Conservation (phyloP, 2,329 filamentous ascomycete genomes). For the Fragosphaeria purpurea region DNA sequence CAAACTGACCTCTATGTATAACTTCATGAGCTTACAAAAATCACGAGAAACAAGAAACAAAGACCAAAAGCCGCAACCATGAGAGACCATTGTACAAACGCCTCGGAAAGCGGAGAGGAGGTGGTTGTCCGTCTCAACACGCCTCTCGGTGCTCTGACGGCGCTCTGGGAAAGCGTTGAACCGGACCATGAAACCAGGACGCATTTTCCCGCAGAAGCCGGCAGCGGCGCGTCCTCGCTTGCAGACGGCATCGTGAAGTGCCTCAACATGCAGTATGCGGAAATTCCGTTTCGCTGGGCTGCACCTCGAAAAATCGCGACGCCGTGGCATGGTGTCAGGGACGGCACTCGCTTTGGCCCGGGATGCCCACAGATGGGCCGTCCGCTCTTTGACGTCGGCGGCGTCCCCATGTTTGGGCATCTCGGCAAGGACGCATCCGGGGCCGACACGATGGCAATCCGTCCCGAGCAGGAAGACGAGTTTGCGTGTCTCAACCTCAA, state of each 20-base stretch:
- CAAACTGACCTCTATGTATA: too few relatives aligned
- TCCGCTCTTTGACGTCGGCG: constrained; percentile 1
- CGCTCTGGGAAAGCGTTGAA: constrained; percentile 14
- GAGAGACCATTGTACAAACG: too few relatives aligned
- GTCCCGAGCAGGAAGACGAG: background rate
- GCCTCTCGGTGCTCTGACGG: constrained; percentile 9
- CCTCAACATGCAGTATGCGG: background rate
- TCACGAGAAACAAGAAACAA: too few relatives aligned
- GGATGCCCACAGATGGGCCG: constrained; percentile 1
- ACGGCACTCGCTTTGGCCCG: background rate
- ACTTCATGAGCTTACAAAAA: too few relatives aligned
- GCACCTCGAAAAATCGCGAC: background rate
- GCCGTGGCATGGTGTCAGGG: background rate
- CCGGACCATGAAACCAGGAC: too few relatives aligned
- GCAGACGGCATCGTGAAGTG: constrained; percentile 6
- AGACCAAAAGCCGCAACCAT: too few relatives aligned
- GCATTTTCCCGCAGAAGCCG: too few relatives aligned
- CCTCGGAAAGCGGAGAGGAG: constrained; percentile 2
- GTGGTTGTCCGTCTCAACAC: constrained; percentile 6
- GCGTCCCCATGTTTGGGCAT: constrained; percentile 3
- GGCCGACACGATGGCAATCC: background rate
- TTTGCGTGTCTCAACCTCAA: constrained; percentile 5
- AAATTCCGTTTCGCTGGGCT: constrained; percentile 1
- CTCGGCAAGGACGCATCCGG: background rate
- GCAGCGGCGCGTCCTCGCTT: constrained; percentile 7